These are phyloP conservation scores for Gnomoniopsis sp. DNA, from an alignment of 2,329 filamentous ascomycete species.

Conservation along the genomic window DNA sequence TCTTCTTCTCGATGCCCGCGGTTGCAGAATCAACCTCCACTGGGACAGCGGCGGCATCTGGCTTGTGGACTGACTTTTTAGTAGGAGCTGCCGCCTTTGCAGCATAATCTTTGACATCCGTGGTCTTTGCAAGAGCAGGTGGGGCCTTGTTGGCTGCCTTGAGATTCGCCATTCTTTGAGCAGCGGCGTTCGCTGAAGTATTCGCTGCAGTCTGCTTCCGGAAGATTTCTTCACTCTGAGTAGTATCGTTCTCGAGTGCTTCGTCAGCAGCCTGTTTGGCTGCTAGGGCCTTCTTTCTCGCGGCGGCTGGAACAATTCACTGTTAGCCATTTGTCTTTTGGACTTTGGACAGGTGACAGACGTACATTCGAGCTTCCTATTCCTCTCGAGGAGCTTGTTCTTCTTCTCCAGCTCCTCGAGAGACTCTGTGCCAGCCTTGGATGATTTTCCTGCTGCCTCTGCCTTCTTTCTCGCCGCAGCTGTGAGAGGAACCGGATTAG, in stretches of 20 bases:
- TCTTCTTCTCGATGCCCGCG: slow-evolving; percentile 15
- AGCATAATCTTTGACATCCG: slow-evolving; percentile 16
- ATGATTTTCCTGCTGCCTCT: not conserved
- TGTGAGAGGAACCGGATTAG: not conserved
- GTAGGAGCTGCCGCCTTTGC: not conserved
- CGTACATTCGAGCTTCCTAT: not conserved
- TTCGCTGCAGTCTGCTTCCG: not conserved
- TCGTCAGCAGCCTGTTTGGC: not conserved
- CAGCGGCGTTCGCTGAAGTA: not conserved
- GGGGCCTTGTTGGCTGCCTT: not conserved
- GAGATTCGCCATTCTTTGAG: not conserved
- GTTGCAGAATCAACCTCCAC: not conserved
- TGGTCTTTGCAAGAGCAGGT: not conserved
- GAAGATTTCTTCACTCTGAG: not conserved
- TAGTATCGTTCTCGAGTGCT: not conserved
- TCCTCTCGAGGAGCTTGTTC: not conserved
- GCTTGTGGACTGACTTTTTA: slow-evolving; percentile 6
- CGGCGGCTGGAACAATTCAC: not conserved
- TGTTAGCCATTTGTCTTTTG: not conserved
- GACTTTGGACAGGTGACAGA: not conserved
- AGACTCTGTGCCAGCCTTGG: not conserved
- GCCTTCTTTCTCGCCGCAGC: not conserved
- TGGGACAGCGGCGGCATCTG: not conserved
- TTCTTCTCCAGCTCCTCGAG: not conserved
- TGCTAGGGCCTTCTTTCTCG: not conserved